Conservation (phyloP, 2,329 filamentous ascomycete species). For the Sclerotinia minor region DNA sequence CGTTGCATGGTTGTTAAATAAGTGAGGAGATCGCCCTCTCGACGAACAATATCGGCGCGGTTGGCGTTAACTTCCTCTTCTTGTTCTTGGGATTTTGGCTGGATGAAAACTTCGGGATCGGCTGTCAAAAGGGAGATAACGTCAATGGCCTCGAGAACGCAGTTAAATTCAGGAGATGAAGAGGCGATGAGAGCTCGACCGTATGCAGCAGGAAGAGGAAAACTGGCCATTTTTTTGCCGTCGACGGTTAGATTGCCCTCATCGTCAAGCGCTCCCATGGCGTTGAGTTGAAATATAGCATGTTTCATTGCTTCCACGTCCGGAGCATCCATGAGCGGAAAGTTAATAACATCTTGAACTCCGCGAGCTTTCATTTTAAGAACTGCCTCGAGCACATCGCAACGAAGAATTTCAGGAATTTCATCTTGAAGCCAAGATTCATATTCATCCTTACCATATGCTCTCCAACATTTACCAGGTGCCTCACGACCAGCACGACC, state of each 20-base stretch:
- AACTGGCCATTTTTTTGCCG: constrained; percentile 75
- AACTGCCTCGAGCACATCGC: constrained; percentile 81
- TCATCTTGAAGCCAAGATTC: constrained; percentile 69
- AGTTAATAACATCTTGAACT: constrained; percentile 75
- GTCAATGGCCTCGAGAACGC: constrained; percentile 81
- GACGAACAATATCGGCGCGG: constrained; percentile 58
- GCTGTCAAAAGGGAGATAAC: constrained; percentile 68
- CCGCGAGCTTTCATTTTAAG: constrained; percentile 93
- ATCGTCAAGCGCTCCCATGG: constrained; percentile 73
- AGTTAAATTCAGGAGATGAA: constrained; percentile 66
- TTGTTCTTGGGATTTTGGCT: constrained; percentile 58
- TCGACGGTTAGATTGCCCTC: constrained; percentile 70
- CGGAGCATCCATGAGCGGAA: constrained; percentile 83
- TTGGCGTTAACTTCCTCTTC: constrained; percentile 54
- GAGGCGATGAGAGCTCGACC: constrained; percentile 83
- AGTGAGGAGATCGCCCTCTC: constrained; percentile 65
- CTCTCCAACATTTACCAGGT: constrained; percentile 81
- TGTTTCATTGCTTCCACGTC: constrained; percentile 76
- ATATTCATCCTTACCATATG: constrained; percentile 83
- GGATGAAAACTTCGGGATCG: constrained; percentile 63
- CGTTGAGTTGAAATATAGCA: constrained; percentile 75
- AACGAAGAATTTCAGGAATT: constrained; percentile 84
- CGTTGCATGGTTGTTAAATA: constrained; percentile 63
- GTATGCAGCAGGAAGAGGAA: constrained; percentile 79
- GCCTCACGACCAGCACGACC: constrained; percentile 93